Base-by-base conservation (phyloP, 2,329 filamentous ascomycete genomes). In the Shiraia sp. region DNA sequence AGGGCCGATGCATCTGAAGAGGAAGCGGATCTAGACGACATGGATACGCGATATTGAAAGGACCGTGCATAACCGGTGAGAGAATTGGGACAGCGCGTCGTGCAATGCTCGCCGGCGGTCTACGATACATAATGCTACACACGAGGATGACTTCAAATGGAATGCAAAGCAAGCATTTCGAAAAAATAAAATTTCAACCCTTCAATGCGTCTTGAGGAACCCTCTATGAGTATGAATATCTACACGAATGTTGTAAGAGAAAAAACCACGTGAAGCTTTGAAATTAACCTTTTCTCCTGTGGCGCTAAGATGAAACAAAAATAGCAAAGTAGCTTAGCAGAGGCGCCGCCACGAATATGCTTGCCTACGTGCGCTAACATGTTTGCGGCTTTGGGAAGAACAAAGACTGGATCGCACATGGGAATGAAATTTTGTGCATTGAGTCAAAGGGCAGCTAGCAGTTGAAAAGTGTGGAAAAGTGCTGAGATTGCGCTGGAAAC, bases 31-130 rank as follows among this genome's bases (percentile, higher is more conserved):
- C 46, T 69, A 12, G 66, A 69, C 25, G 65, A 69, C 33, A 68
- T 71, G 68, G 68, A 71, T 45, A 62, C 61, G 26, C 61, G 68
- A 42, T 71, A 63, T 40, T 71, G 52, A 63, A 14, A 26, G 47
- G 47, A 34, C 45, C 39, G 44, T 56, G 52, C 53, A 51, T 49
- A 28, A 42, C 50, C 54, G 52, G 55, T 57, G 41, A 54, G 33
- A 47, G 42, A 30, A 45, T 51, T 45, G 26, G 37, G 47, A 35
- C 28, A 28, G 34, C 27, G 19, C 19, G 19, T 4, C 4, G 19
- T 22, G 8, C 8, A 22, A 22, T 22, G 19, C 19, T 22, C n/a
- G n/a, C n/a, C n/a, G n/a, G n/a, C n/a, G n/a, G n/a, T n/a, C n/a
- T n/a, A n/a, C n/a, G n/a, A n/a, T n/a, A n/a, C n/a, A n/a, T n/a